Evolutionary conservation across 192 early-diverging fungal species (phyloP).

Genomic region (Bifiguratus adelaidae): DNA sequence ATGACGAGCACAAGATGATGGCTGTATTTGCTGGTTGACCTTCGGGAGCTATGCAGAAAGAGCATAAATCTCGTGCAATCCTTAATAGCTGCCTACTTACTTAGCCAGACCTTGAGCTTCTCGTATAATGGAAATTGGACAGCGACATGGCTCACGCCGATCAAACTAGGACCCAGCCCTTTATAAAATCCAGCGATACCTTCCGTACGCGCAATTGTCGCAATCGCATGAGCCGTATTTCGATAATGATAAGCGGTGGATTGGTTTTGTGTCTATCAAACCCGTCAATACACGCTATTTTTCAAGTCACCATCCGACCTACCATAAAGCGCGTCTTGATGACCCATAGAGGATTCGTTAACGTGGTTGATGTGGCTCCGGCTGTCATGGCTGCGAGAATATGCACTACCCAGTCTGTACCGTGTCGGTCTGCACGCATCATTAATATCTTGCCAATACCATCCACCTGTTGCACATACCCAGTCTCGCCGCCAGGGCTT

Average conservation of each 20-base stretch:
- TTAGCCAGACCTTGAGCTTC: conserved; percentile 58
- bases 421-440: conserved; percentile 15
- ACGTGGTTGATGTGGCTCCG: conserved; percentile 59
- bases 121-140: conserved; percentile 97
- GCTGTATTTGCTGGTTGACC: conserved; percentile 6
- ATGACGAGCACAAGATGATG: conserved; percentile 70
- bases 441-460: background rate
- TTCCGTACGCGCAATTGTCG: conserved; percentile 62
- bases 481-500: conserved; percentile 3
- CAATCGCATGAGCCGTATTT: conserved; percentile 72
- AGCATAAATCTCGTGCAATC: conserved; percentile 1
- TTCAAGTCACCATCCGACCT: background rate
- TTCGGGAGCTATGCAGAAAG: too few species aligned
- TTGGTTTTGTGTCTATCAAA: conserved; percentile 57
- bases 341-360: conserved; percentile 90
- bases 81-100: conserved; percentile 18
- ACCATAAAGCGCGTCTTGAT: conserved; percentile 86
- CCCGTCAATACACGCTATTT: background rate
- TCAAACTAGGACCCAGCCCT: conserved; percentile 79
- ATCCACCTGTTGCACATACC: background rate
- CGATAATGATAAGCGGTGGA: conserved; percentile 70
- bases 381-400: conserved; percentile 83
- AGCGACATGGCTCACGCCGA: conserved; percentile 88
- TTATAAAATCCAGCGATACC: conserved; percentile 83
- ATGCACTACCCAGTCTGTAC: conserved; percentile 47